These are phyloP conservation scores for Tricholoma hemisulphureum DNA, from an alignment of 768 basidiomycete species.

Conservation along the genomic window DNA sequence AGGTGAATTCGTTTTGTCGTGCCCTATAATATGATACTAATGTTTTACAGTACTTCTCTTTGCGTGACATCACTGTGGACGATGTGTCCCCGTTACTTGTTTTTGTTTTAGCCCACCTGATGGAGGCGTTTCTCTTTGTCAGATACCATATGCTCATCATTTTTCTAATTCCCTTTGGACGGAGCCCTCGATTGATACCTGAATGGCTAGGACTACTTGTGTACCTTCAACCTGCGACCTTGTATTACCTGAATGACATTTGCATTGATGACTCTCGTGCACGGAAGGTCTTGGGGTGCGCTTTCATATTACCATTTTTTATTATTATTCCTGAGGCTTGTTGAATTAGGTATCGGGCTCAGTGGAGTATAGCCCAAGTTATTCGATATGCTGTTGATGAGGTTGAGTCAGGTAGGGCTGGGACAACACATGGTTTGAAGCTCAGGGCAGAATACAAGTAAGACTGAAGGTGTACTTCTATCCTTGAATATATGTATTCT, in stretches of 20 bases:
- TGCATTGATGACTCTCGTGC: conserved; percentile 36
- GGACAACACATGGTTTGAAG: conserved; percentile 20
- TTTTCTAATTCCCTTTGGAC: conserved; percentile 20
- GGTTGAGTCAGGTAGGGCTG: conserved; percentile 26
- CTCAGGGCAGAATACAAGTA: conserved; percentile 4
- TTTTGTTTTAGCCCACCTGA: conserved; percentile 28
- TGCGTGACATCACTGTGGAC: conserved; percentile 24
- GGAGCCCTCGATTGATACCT: conserved; percentile 22
- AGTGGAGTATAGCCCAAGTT: conserved; percentile 30
- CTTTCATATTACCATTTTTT: not conserved
- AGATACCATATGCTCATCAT: conserved; percentile 24
- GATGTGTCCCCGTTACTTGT: conserved; percentile 28
- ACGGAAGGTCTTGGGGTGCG: conserved; percentile 30
- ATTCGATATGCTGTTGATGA: conserved; percentile 35
- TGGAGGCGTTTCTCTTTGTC: conserved; percentile 29
- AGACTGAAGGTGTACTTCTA: not conserved
- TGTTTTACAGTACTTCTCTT: conserved; percentile 27
- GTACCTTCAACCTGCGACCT: conserved; percentile 32
- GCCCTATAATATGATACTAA: not conserved
- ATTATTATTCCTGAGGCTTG: not conserved
- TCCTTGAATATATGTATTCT: too few species aligned
- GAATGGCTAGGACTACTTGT: conserved; percentile 30
- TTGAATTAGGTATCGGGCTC: conserved; percentile 24
- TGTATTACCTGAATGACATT: conserved; percentile 29
- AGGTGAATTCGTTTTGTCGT: conserved; percentile 19